Evolutionary conservation across 2,329 filamentous ascomycete species (phyloP), one percentile per base, ranked within the genome.

Genomic region (Microdochium bolleyi): DNA sequence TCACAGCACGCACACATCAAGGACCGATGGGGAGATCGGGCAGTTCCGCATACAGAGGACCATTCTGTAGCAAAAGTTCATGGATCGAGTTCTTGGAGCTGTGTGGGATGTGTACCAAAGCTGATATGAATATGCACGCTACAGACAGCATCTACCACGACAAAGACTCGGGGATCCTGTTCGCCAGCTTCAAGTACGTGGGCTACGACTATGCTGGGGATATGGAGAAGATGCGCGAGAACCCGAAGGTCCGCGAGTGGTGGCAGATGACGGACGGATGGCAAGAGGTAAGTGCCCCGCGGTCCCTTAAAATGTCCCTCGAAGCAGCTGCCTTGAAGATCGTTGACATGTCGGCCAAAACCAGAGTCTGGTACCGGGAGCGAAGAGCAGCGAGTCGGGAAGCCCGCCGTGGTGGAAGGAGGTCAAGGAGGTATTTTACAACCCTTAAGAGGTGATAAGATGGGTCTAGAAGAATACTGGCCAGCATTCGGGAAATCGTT

Each of bases 221-320:
- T 63, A 92, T 92, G 89, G 78, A 81, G 67, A 77, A 74, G 56
- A 91, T 92, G 87, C 76, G 78, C 1, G 82, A 81, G 53, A 89
- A 91, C 60, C 78, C 81, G 1, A 85, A 84, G 62, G 85, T 92
- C 32, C 78, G 82, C 52, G 83, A 87, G 66, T 92, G 88, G 89
- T 92, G 88, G 88, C 73, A 73, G 54, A 85, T 92, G 83, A 92
- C 88, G 50, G 88, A 92, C 66, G 74, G 75, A 14, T 89, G 84
- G 75, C 88, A 92, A 70, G 84, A 83, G 67, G 78, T 74, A 48
- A 55, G 54, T 10, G 11, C 44, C 19, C 46, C 19, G 19, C 37
- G 7, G 30, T 34, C 30, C n/a, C n/a, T n/a, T n/a, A n/a, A n/a
- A n/a, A n/a, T n/a, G n/a, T n/a, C n/a, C n/a, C n/a, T n/a, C n/a